Conservation (phyloP, 1,284 basidiomycete genomes). For the Apiotrichum veenhuisii region DNA sequence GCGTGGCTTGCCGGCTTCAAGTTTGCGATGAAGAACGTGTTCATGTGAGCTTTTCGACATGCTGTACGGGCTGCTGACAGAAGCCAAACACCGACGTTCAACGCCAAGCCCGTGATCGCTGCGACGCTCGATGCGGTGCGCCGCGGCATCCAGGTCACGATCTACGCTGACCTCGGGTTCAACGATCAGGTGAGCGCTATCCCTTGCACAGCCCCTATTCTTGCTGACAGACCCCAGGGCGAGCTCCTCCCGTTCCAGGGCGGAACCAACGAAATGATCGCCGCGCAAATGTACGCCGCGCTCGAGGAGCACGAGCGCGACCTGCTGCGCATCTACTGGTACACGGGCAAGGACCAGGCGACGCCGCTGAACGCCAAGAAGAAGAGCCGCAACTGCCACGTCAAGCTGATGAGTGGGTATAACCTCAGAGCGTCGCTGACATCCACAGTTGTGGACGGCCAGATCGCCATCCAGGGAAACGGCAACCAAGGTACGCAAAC, state of each 20-base stretch:
- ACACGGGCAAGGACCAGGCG: slow-evolving; percentile 55
- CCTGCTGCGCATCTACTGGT: slow-evolving; percentile 63
- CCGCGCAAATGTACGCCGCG: slow-evolving; percentile 58
- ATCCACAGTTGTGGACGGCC: slow-evolving; percentile 54
- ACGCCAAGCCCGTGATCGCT: slow-evolving; percentile 61
- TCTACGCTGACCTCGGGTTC: slow-evolving; percentile 61
- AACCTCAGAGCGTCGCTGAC: too few species aligned
- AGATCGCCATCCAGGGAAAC: slow-evolving; percentile 56
- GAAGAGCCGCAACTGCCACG: slow-evolving; percentile 55
- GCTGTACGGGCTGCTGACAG: too few species aligned
- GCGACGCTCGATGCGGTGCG: slow-evolving; percentile 61
- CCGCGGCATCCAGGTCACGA: slow-evolving; percentile 60
- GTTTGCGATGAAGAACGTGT: slow-evolving; percentile 61
- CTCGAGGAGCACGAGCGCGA: slow-evolving; percentile 54
- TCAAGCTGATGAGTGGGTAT: slow-evolving; percentile 61
- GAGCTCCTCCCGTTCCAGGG: slow-evolving; percentile 60
- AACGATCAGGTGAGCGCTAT: slow-evolving; percentile 52
- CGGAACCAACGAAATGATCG: slow-evolving; percentile 67
- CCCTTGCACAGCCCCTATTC: too few species aligned
- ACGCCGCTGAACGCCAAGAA: slow-evolving; percentile 56
- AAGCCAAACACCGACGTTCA: slow-evolving; percentile 64
- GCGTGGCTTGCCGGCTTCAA: slow-evolving; percentile 67
- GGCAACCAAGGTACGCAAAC: slow-evolving; percentile 53
- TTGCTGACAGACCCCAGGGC: slow-evolving; percentile 15
- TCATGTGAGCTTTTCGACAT: slow-evolving; percentile 50